phyloP scores from a whole-genome alignment of 768 basidiomycete species.

The Porphyrellus cyaneotinctus region DNA sequence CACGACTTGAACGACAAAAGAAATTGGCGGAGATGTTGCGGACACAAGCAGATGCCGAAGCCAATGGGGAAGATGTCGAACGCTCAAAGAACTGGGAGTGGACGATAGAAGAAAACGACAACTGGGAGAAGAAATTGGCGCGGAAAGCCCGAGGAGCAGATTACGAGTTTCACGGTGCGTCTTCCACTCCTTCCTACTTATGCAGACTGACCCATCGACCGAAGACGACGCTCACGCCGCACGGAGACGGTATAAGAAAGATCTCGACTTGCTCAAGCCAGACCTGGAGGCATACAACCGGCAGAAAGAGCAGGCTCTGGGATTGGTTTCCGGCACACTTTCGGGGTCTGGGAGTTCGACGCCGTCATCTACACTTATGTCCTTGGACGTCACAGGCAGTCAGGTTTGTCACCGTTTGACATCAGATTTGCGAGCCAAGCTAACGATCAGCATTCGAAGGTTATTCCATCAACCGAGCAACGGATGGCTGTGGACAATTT shows the following conservation, averaged over 20 bases:
- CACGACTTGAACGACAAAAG: conserved; percentile 83
- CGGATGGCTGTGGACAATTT: conserved; percentile 72
- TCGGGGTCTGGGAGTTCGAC: conserved; percentile 35
- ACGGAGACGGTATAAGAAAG: conserved; percentile 86
- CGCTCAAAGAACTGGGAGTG: conserved; percentile 93
- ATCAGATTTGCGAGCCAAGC: not conserved
- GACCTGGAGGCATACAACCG: conserved; percentile 83
- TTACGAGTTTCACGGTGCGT: conserved; percentile 86
- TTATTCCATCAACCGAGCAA: conserved; percentile 55
- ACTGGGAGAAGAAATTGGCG: conserved; percentile 51
- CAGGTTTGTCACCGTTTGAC: conserved; percentile 32
- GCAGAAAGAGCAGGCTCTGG: conserved; percentile 84
- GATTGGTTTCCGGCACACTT: conserved; percentile 67
- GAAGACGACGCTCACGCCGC: conserved; percentile 90
- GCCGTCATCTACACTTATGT: conserved; percentile 37
- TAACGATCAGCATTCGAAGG: conserved; percentile 29
- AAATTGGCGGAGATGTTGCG: conserved; percentile 86
- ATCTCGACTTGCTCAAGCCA: conserved; percentile 83
- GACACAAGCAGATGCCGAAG: conserved; percentile 83
- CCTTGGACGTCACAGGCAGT: conserved; percentile 49
- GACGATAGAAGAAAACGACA: conserved; percentile 30
- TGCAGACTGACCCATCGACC: not conserved
- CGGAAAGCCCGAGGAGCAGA: conserved; percentile 82
- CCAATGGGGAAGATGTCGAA: conserved; percentile 91
- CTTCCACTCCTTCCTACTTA: not conserved